Evolutionary conservation across 2,329 filamentous ascomycete genomes (phyloP).

Genomic region (Dactylellina sp.): DNA sequence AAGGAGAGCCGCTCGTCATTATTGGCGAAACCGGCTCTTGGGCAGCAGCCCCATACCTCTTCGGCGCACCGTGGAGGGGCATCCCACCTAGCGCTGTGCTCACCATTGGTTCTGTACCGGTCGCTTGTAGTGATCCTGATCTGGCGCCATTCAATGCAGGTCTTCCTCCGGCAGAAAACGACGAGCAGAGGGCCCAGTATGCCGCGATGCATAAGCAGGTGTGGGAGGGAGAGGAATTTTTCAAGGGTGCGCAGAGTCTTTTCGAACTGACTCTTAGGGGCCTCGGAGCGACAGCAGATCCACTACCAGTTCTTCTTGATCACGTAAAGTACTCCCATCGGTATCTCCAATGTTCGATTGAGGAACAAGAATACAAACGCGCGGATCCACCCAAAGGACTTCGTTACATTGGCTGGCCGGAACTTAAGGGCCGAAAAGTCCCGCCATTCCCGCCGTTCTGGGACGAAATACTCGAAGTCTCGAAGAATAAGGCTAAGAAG

Average conservation of each 20-base stretch:
- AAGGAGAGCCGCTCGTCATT: slow-evolving; percentile 63
- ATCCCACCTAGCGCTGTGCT: slow-evolving; percentile 63
- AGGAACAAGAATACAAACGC: slow-evolving; percentile 49
- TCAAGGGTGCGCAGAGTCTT: slow-evolving; percentile 59
- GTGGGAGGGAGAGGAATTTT: slow-evolving; percentile 22
- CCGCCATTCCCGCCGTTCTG: slow-evolving; percentile 65
- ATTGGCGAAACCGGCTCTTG: slow-evolving; percentile 65
- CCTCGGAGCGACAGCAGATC: slow-evolving; percentile 61
- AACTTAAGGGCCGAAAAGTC: slow-evolving; percentile 48
- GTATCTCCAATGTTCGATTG: slow-evolving; percentile 50
- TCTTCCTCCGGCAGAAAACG: slow-evolving; percentile 63
- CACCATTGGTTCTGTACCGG: slow-evolving; percentile 64
- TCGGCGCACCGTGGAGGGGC: slow-evolving; percentile 63
- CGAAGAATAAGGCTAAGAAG: slow-evolving; percentile 64
- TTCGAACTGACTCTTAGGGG: slow-evolving; percentile 60
- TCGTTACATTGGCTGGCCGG: slow-evolving; percentile 50
- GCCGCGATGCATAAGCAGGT: slow-evolving; percentile 58
- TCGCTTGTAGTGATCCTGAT: slow-evolving; percentile 64
- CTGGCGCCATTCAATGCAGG: slow-evolving; percentile 64
- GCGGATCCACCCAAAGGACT: slow-evolving; percentile 40
- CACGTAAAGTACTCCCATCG: slow-evolving; percentile 30
- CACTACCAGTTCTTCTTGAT: slow-evolving; percentile 34
- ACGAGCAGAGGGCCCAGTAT: slow-evolving; percentile 63
- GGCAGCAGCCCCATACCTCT: slow-evolving; percentile 63
- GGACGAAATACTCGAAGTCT: slow-evolving; percentile 63